These are phyloP conservation scores for Exophiala mesophila DNA, from an alignment of 2,329 filamentous ascomycete species.

Conservation along the genomic window DNA sequence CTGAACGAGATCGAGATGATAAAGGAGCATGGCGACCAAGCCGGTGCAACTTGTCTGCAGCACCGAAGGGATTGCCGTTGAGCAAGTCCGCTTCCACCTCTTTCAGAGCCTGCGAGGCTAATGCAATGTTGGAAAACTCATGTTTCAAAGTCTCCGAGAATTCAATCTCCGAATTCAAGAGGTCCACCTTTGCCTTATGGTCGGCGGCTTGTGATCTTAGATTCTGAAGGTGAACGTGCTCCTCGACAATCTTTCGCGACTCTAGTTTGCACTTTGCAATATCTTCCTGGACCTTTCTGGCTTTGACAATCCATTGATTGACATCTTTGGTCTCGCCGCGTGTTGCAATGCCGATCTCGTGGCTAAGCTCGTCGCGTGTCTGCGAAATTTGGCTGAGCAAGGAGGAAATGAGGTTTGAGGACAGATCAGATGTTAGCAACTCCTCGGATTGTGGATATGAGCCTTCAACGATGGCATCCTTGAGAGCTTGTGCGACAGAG, in stretches of 20 bases:
- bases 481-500: conserved; percentile 6
- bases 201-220: conserved; percentile 62
- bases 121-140: conserved; percentile 15
- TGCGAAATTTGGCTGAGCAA: conserved; percentile 49
- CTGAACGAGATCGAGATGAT: conserved; percentile 11
- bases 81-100: conserved; percentile 17
- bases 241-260: conserved; percentile 73
- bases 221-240: conserved; percentile 64
- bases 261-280: conserved; percentile 74
- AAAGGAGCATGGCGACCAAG: conserved; percentile 6
- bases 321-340: conserved; percentile 72
- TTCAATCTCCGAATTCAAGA: conserved; percentile 55
- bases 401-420: conserved; percentile 44
- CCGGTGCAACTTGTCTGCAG: conserved; percentile 17
- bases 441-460: conserved; percentile 54
- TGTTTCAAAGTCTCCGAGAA: conserved; percentile 48
- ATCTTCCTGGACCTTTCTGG: conserved; percentile 77
- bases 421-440: conserved; percentile 50
- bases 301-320: conserved; percentile 78
- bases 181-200: conserved; percentile 49
- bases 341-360: conserved; percentile 72
- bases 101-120: conserved; percentile 12
- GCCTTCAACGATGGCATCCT: conserved; percentile 36
- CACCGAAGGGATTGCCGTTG: conserved; percentile 12
- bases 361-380: conserved; percentile 45